phyloP scores from a whole-genome alignment of 352 stramenopile genomes.

The Phytopythium boreale region DNA sequence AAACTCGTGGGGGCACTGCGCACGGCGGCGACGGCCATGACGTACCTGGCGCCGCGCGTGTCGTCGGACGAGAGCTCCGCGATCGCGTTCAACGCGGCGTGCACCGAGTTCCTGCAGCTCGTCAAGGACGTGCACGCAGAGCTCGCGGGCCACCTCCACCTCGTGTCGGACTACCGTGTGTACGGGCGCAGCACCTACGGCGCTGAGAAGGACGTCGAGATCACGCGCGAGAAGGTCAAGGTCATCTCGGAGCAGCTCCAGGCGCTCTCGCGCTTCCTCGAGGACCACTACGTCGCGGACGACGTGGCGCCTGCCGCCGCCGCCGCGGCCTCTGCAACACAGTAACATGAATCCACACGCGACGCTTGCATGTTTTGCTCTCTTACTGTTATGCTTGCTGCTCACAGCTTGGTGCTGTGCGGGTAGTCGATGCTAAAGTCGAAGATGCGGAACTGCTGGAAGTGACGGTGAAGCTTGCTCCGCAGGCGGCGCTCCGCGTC shows the following conservation, averaged over 20 bases:
- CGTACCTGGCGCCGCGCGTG: constrained; percentile 53
- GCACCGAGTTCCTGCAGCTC: constrained; percentile 84
- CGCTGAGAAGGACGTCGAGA: constrained; percentile 75
- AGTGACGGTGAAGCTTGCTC: constrained; percentile 54
- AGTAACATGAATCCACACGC: neutral
- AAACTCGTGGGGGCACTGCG: constrained; percentile 79
- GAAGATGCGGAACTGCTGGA: constrained; percentile 35
- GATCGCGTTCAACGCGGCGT: constrained; percentile 71
- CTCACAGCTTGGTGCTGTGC: constrained; percentile 8
- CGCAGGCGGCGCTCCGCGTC: constrained; percentile 36
- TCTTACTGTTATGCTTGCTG: neutral
- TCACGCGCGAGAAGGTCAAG: constrained; percentile 76
- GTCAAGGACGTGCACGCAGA: constrained; percentile 85
- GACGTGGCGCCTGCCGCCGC: neutral
- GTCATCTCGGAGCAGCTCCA: constrained; percentile 79
- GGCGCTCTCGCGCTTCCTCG: constrained; percentile 68
- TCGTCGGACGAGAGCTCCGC: constrained; percentile 66
- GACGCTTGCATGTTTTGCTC: neutral
- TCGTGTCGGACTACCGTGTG: constrained; percentile 83
- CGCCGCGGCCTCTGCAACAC: neutral
- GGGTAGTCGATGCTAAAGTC: constrained; percentile 1
- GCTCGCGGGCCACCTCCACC: constrained; percentile 77
- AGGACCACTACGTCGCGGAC: constrained; percentile 48
- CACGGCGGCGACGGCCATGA: constrained; percentile 64
- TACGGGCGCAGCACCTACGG: constrained; percentile 84